Conservation (phyloP, 306 rosid species). For the Oemleria cerasiformis region DNA sequence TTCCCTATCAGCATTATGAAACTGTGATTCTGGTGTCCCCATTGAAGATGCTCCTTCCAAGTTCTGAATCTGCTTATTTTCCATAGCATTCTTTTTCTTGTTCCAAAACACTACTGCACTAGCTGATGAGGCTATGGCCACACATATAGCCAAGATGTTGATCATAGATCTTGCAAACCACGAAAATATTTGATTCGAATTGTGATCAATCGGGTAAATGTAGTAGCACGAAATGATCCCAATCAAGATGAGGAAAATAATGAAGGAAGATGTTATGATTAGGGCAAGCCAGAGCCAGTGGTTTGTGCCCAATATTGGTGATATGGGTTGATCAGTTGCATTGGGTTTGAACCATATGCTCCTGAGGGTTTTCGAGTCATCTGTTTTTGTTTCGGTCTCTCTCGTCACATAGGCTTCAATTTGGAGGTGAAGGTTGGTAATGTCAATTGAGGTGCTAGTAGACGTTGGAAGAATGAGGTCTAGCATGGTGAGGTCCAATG, state of each 20-base stretch:
- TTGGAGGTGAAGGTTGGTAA: conserved; percentile 37
- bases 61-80: conserved; percentile 40
- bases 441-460: conserved; percentile 28
- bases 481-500: conserved; percentile 50
- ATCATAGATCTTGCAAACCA: conserved; percentile 31
- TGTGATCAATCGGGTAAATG: conserved; percentile 62
- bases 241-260: conserved; percentile 44
- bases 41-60: conserved; percentile 35
- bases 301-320: conserved; percentile 47
- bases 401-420: conserved; percentile 67
- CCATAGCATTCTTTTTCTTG: conserved; percentile 34
- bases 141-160: conserved; percentile 44
- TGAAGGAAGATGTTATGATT: conserved; percentile 54
- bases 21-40: conserved; percentile 32
- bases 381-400: conserved; percentile 31
- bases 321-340: conserved; percentile 42
- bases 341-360: conserved; percentile 44
- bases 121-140: conserved; percentile 35
- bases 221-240: conserved; percentile 41
- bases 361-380: conserved; percentile 15
- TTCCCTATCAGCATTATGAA: conserved; percentile 36
- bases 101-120: conserved; percentile 48
- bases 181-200: conserved; percentile 36
- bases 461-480: conserved; percentile 55
- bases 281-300: conserved; percentile 69